A percentile compares a stretch with the other conserved stretches of the same genome.
phyloP scores from a whole-genome alignment of 176 grass and related monocot species.

The Bromus sterilis region DNA sequence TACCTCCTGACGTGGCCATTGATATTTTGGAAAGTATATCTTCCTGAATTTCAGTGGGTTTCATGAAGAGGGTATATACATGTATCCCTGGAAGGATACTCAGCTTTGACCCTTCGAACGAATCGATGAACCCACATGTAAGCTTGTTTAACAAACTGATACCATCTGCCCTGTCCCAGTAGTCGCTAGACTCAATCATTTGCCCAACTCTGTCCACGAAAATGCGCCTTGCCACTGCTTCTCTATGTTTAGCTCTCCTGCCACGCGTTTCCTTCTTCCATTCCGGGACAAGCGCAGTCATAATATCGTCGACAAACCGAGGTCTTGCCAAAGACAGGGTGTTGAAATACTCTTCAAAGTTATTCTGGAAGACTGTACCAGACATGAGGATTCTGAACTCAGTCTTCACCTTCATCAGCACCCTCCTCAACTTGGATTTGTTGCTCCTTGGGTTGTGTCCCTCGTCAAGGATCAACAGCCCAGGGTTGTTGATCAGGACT shows the following conservation, averaged over 20 bases:
- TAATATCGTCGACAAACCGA: conserved; percentile 65
- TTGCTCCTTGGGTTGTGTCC: conserved; percentile 95
- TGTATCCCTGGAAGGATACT: conserved; percentile 68
- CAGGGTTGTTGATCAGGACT: conserved; percentile 64
- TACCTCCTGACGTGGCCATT: not conserved
- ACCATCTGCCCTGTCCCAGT: conserved; percentile 35
- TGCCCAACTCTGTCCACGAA: conserved; percentile 85
- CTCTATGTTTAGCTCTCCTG: conserved; percentile 38
- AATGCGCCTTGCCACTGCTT: conserved; percentile 48
- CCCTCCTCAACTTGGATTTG: conserved; percentile 64
- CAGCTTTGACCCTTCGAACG: conserved; percentile 50
- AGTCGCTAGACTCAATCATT: conserved; percentile 58
- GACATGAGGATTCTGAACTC: conserved; percentile 87
- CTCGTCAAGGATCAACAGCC: conserved; percentile 84
- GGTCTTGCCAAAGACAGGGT: conserved; percentile 86
- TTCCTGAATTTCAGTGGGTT: conserved; percentile 52
- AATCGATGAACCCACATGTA: conserved; percentile 67
- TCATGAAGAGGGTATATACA: conserved; percentile 67
- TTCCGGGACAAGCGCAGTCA: conserved; percentile 39
- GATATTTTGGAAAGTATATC: conserved; percentile 48
- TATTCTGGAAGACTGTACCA: conserved; percentile 90
- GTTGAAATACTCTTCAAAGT: conserved; percentile 96
- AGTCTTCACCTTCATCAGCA: conserved; percentile 86
- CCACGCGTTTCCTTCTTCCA: conserved; percentile 12
- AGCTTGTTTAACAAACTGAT: conserved; percentile 57